These are phyloP conservation scores for Schizothecium vesticola DNA, from an alignment of 495 filamentous ascomycete genomes.

Conservation along the genomic window DNA sequence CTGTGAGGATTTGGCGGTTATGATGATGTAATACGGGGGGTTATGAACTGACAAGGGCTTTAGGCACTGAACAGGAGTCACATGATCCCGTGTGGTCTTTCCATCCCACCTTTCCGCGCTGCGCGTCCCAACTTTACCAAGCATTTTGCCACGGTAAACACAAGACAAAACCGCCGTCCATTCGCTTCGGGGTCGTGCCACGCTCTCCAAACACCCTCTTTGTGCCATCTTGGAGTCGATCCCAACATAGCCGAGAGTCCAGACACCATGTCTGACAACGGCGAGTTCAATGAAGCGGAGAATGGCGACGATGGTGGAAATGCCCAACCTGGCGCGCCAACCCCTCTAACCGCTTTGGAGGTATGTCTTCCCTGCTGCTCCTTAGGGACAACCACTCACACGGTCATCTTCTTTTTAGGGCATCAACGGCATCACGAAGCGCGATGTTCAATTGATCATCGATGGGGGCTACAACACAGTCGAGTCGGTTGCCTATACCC, in stretches of 20 bases:
- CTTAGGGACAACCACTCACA: not conserved
- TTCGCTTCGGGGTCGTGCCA: not conserved
- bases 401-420: constrained; percentile 46
- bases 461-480: constrained; percentile 94
- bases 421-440: constrained; percentile 76
- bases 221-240: not conserved
- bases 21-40: not conserved
- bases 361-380: constrained; percentile 40
- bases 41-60: not conserved
- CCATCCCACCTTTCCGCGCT: not conserved
- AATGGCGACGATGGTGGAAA: constrained; percentile 42
- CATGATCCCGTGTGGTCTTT: constrained; percentile 9
- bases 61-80: not conserved
- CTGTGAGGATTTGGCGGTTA: not conserved
- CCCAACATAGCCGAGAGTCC: not conserved
- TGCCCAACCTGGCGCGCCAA: constrained; percentile 87
- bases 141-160: constrained; percentile 1
- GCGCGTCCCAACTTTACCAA: constrained; percentile 1
- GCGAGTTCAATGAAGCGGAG: constrained; percentile 39
- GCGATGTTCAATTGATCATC: constrained; percentile 87
- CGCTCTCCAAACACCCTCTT: not conserved
- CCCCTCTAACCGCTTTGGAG: constrained; percentile 83
- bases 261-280: constrained; percentile 27
- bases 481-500: constrained; percentile 92
- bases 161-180: not conserved